These are phyloP conservation scores for Diaporthe ilicicola DNA, from an alignment of 2,329 filamentous ascomycete genomes.

Conservation along the genomic window DNA sequence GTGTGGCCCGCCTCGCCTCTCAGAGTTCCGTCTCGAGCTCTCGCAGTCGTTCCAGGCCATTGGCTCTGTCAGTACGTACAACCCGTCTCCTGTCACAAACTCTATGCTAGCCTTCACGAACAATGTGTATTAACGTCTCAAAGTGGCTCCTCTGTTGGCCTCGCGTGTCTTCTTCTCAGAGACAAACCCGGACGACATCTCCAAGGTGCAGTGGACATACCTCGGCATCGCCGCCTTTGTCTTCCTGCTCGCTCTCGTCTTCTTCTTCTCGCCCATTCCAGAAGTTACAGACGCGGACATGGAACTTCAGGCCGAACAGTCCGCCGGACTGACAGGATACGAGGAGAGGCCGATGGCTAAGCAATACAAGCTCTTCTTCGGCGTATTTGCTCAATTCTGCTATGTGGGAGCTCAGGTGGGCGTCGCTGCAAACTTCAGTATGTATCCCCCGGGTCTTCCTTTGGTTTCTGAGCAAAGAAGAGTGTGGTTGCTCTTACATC, in stretches of 20 bases:
- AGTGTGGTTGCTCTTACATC: not conserved
- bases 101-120: not conserved
- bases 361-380: slow-evolving; percentile 78
- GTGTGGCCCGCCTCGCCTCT: slow-evolving; percentile 69
- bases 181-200: slow-evolving; percentile 62
- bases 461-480: not conserved
- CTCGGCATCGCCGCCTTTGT: slow-evolving; percentile 76
- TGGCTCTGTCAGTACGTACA: slow-evolving; percentile 61
- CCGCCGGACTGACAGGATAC: slow-evolving; percentile 54
- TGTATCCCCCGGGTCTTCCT: not conserved
- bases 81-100: not conserved
- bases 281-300: slow-evolving; percentile 77
- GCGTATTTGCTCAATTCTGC: slow-evolving; percentile 77
- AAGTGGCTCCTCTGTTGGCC: slow-evolving; percentile 72
- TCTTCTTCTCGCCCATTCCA: slow-evolving; percentile 72
- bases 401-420: slow-evolving; percentile 77
- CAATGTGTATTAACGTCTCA: not conserved
- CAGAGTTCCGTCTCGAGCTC: slow-evolving; percentile 76
- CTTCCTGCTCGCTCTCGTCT: slow-evolving; percentile 68
- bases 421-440: slow-evolving; percentile 69
- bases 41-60: slow-evolving; percentile 80
- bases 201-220: slow-evolving; percentile 78
- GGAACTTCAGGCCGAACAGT: slow-evolving; percentile 63
- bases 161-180: slow-evolving; percentile 76
- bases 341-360: slow-evolving; percentile 70